Conservation (phyloP, 257 asterid genomes). For the Solanum chmielewskii region DNA sequence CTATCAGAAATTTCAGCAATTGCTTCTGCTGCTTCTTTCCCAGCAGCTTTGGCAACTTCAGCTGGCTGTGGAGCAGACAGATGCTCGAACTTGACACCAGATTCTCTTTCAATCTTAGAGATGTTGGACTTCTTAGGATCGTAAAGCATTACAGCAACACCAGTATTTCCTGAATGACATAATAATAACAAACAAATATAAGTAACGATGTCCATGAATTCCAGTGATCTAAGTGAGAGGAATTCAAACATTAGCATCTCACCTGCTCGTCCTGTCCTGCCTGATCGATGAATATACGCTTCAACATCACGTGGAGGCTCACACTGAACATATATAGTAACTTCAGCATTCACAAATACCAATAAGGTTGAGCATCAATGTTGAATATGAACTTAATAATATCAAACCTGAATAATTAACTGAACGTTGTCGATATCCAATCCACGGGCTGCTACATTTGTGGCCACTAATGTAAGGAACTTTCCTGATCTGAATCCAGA, state of each 20-base stretch:
- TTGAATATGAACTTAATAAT: not conserved
- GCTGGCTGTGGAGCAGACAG: slow-evolving; percentile 93
- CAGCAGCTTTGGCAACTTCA: slow-evolving; percentile 84
- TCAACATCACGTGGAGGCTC: slow-evolving; percentile 95
- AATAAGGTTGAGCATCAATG: not conserved
- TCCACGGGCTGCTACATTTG: slow-evolving; percentile 94
- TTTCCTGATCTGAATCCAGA: slow-evolving; percentile 81
- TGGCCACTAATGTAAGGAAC: slow-evolving; percentile 74
- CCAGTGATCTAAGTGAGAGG: not conserved
- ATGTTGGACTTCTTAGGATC: slow-evolving; percentile 81
- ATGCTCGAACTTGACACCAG: slow-evolving; percentile 90
- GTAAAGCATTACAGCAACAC: slow-evolving; percentile 90
- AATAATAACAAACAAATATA: not conserved
- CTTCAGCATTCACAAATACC: not conserved
- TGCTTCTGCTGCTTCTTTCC: slow-evolving; percentile 62
- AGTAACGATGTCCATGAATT: not conserved
- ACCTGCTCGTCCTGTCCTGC: slow-evolving; percentile 99
- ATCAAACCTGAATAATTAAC: slow-evolving; percentile 83
- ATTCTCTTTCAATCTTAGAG: slow-evolving; percentile 82
- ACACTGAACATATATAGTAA: slow-evolving; percentile 37
- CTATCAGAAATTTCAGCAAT: slow-evolving; percentile 64
- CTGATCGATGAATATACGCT: slow-evolving; percentile 97
- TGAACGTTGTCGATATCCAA: slow-evolving; percentile 89
- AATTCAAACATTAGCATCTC: slow-evolving; percentile 4
- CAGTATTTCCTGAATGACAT: slow-evolving; percentile 57